Evolutionary conservation across 768 basidiomycete genomes (phyloP).

Genomic region (Pholiota microspora): DNA sequence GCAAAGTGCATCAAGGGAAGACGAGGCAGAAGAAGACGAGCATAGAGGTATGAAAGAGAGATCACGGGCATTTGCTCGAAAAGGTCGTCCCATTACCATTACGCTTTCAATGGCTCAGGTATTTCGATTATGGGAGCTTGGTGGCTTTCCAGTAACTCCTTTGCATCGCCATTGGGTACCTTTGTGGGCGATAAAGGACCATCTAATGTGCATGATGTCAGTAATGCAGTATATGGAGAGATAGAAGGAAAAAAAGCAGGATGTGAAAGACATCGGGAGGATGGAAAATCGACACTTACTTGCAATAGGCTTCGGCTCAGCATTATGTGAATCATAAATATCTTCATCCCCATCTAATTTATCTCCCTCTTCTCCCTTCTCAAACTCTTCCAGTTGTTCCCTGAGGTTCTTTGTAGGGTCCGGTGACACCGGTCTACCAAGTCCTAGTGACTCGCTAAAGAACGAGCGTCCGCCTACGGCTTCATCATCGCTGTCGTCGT

Average conservation of each 20-base stretch:
- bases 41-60: neutral
- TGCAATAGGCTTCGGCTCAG: constrained; percentile 12
- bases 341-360: constrained; percentile 31
- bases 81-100: neutral
- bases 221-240: neutral
- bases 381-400: constrained; percentile 63
- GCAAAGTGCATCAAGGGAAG: too few species aligned
- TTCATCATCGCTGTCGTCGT: constrained; percentile 51
- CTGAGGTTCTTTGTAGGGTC: constrained; percentile 58
- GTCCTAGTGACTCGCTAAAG: constrained; percentile 47
- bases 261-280: neutral
- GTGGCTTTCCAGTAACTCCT: constrained; percentile 12
- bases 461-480: constrained; percentile 37
- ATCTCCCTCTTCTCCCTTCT: constrained; percentile 38
- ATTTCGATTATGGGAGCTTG: constrained; percentile 18
- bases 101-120: constrained; percentile 18
- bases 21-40: neutral
- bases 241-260: neutral
- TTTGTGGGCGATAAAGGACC: constrained; percentile 9
- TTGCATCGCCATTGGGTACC: constrained; percentile 21
- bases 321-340: constrained; percentile 34
- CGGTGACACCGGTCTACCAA: constrained; percentile 39
- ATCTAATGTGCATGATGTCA: constrained; percentile 1
- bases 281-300: constrained; percentile 3
- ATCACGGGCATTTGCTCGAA: neutral